Evolutionary conservation across 1,284 basidiomycete species (phyloP), one percentile per base, ranked within the genome.

Genomic region (Pseudozyma thailandica): DNA sequence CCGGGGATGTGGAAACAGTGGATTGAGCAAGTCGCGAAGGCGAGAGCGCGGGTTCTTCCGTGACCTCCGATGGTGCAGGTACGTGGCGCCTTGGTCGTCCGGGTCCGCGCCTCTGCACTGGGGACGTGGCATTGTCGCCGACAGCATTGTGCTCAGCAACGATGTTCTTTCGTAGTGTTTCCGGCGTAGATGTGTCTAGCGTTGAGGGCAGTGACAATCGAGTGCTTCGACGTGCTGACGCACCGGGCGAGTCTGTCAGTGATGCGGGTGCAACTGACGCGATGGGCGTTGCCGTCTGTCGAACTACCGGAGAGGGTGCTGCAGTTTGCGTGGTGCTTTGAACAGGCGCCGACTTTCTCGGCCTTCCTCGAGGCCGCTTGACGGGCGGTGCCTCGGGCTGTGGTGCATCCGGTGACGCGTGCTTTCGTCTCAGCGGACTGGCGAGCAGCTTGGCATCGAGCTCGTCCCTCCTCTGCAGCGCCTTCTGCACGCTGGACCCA

Each of bases 401-500:
- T 4, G 48, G 30, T 21, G 41, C 39, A 18, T 59, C 63, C 15
- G 52, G 52, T 31, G 54, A 43, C 2, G 46, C 54, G 3, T 57
- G 43, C 58, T 62, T 65, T 20, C 56, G 38, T 25, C 57, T 57
- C 4, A 44, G 4, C 1, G 52, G 49, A 28, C 38, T 56, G 27
- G 56, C 70, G n/a, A 50, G 45, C 23, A 72, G 49, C 27, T 59
- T 62, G 15, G 49, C 59, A 21, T 72, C 70, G 15, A 72, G 70
- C 27, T 72, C 70, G 37, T 72, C 70, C 13, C 70, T 31, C 35
- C 70, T 62, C 31, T 54, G 54, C 0, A 66, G 49, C 12, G 70
- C 70, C 42, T 72, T 66, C 27, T 72, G 55, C 9, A 72, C 48
- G 46, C 70, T 72, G 6, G 70, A 72, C 8, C 70, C 70, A 1